phyloP scores from a whole-genome alignment of 2,329 filamentous ascomycete species.

The Coleophoma eucalyptorum region DNA sequence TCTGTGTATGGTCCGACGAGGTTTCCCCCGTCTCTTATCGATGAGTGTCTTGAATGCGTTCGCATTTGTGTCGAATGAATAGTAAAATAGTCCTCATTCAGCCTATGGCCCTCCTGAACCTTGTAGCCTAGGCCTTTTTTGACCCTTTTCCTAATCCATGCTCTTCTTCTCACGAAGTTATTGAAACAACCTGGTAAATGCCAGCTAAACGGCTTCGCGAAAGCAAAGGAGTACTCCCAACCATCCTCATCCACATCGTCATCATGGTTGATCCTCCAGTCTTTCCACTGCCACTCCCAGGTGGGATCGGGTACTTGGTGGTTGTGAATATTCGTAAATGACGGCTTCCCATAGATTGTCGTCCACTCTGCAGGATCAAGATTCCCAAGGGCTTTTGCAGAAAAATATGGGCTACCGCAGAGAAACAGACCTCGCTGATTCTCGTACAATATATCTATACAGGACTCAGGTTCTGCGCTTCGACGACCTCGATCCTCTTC shows the following conservation, averaged over 20 bases:
- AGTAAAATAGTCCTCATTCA: constrained; percentile 77
- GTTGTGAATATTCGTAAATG: constrained; percentile 68
- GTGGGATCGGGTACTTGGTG: constrained; percentile 91
- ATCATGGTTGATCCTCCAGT: constrained; percentile 67
- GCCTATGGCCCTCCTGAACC: constrained; percentile 53
- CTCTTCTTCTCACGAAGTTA: constrained; percentile 85
- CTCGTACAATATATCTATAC: constrained; percentile 88
- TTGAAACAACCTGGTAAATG: constrained; percentile 91
- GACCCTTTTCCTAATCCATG: constrained; percentile 80
- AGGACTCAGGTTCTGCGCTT: constrained; percentile 40
- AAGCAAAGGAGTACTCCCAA: constrained; percentile 95
- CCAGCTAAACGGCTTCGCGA: constrained; percentile 73
- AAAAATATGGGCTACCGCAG: constrained; percentile 89
- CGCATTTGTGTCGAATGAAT: constrained; percentile 53
- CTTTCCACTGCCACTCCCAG: constrained; percentile 83
- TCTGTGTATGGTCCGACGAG: constrained; percentile 11
- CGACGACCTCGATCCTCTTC: constrained; percentile 12
- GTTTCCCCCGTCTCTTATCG: constrained; percentile 11
- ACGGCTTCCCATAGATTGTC: constrained; percentile 59
- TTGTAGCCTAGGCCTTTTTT: constrained; percentile 48
- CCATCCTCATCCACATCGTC: constrained; percentile 82
- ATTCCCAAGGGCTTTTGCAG: constrained; percentile 75
- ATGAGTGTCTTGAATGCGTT: constrained; percentile 34
- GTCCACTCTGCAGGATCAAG: constrained; percentile 88
- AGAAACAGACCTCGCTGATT: constrained; percentile 90